A percentile compares a stretch with the other conserved stretches of the same genome.
Evolutionary conservation across 2,329 filamentous ascomycete species (phyloP).

Genomic region (Fusarium solani-melongenae): DNA sequence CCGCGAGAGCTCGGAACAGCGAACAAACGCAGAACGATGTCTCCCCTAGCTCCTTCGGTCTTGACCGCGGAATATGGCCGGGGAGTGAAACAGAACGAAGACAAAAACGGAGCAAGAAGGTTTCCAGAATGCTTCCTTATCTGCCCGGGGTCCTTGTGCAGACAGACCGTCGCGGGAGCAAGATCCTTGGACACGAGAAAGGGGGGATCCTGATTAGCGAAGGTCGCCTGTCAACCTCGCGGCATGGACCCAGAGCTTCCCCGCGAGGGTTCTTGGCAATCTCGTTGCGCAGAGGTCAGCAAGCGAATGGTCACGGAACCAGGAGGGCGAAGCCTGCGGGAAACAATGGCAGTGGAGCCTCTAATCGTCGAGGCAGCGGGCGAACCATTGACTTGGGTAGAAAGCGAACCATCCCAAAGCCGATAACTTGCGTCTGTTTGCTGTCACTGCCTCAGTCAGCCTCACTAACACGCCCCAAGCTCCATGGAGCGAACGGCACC

Average conservation of each 20-base stretch:
- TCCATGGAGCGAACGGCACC: neutral
- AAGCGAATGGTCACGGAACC: neutral
- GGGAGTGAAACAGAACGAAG: conserved; percentile 22
- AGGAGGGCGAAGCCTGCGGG: neutral
- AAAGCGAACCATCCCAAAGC: neutral
- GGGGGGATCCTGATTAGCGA: conserved; percentile 8
- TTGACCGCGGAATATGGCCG: conserved; percentile 10
- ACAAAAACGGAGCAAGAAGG: conserved; percentile 36
- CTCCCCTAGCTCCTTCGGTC: conserved; percentile 15
- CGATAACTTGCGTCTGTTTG: conserved; percentile 1
- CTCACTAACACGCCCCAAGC: conserved; percentile 20
- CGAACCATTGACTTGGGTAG: conserved; percentile 13
- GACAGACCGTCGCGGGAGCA: conserved; percentile 1
- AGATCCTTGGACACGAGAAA: conserved; percentile 22
- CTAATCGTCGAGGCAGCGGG: conserved; percentile 7
- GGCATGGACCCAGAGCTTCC: conserved; percentile 16
- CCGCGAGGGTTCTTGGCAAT: conserved; percentile 8
- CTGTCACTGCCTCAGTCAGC: conserved; percentile 23
- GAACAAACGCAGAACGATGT: neutral
- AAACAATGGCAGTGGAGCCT: neutral
- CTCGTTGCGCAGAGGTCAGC: conserved; percentile 4
- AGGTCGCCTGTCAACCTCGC: conserved; percentile 3
- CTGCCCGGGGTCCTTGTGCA: conserved; percentile 2
- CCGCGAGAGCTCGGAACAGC: neutral
- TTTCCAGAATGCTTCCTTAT: conserved; percentile 40